Evolutionary conservation across 2,329 filamentous ascomycete species (phyloP).

Genomic region (Rutstroemia sp.): DNA sequence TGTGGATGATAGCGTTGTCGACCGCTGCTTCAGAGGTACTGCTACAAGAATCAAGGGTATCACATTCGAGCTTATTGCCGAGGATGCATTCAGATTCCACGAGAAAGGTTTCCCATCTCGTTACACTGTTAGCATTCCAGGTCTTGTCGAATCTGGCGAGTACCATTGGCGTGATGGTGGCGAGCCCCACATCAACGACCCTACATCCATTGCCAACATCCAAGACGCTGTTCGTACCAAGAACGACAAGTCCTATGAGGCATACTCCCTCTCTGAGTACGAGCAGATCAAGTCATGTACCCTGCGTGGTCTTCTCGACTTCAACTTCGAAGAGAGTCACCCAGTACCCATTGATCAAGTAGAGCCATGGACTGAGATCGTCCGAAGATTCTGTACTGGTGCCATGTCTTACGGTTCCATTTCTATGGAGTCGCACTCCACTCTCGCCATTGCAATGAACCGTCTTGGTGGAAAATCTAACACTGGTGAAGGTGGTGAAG

Average conservation of each 20-base stretch:
- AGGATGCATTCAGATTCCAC: conserved; percentile 91
- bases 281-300: conserved; percentile 97
- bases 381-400: conserved; percentile 90
- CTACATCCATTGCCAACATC: conserved; percentile 89
- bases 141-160: conserved; percentile 85
- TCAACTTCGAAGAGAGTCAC: conserved; percentile 81
- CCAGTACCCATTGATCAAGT: conserved; percentile 93
- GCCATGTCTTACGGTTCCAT: conserved; percentile 99
- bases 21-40: conserved; percentile 90
- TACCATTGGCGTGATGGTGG: conserved; percentile 98
- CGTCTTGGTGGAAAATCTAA: conserved; percentile 94
- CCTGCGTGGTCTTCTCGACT: conserved; percentile 86
- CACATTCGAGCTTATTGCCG: conserved; percentile 87
- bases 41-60: conserved; percentile 91
- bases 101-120: conserved; percentile 86
- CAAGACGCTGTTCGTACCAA: conserved; percentile 94
- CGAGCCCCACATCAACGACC: conserved; percentile 92
- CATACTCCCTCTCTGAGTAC: conserved; percentile 87
- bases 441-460: conserved; percentile 94
- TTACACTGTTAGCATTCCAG: conserved; percentile 66
- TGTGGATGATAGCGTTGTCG: conserved; percentile 84
- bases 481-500: conserved; percentile 94
- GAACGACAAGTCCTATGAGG: conserved; percentile 98
- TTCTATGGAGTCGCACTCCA: conserved; percentile 97
- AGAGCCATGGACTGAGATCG: conserved; percentile 96